Conservation (phyloP, 2,329 filamentous ascomycete genomes). For the Alternaria triticimaculans region DNA sequence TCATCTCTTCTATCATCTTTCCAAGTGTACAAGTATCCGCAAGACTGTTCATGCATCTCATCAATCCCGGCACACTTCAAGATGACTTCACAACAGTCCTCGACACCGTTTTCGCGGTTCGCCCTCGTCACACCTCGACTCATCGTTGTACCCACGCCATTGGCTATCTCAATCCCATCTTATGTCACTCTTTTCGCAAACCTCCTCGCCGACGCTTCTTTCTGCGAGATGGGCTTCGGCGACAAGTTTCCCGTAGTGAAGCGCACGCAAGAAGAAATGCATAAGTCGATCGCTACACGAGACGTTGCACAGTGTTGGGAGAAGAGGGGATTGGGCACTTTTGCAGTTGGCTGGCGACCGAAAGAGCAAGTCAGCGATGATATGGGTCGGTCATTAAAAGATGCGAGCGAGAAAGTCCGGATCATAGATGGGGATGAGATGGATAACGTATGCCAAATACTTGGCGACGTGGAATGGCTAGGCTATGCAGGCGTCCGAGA, state of each 20-base stretch:
- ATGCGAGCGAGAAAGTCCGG: background rate
- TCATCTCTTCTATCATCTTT: background rate
- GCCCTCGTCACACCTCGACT: background rate
- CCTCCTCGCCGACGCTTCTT: background rate
- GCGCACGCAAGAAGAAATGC: conserved; percentile 15
- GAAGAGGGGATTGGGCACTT: conserved; percentile 17
- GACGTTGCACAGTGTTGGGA: conserved; percentile 22
- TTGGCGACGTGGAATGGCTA: conserved; percentile 10
- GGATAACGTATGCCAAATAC: background rate
- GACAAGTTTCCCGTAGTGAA: background rate
- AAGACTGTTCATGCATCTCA: background rate
- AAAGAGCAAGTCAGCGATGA: background rate
- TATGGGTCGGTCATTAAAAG: background rate
- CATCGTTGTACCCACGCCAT: background rate
- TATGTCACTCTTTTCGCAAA: conserved; percentile 3
- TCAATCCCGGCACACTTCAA: background rate
- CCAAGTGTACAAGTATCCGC: background rate
- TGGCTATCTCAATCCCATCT: background rate
- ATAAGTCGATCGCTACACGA: conserved; percentile 12
- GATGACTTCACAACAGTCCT: background rate
- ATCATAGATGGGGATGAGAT: background rate
- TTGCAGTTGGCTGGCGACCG: conserved; percentile 18
- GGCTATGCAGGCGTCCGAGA: conserved; percentile 30
- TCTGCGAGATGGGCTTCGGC: conserved; percentile 3
- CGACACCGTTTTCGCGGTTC: background rate